Percentiles rank a stretch among this genome's conserved stretches.
phyloP scores from a whole-genome alignment of 2,329 filamentous ascomycete genomes.

The Monosporascus ibericus region DNA sequence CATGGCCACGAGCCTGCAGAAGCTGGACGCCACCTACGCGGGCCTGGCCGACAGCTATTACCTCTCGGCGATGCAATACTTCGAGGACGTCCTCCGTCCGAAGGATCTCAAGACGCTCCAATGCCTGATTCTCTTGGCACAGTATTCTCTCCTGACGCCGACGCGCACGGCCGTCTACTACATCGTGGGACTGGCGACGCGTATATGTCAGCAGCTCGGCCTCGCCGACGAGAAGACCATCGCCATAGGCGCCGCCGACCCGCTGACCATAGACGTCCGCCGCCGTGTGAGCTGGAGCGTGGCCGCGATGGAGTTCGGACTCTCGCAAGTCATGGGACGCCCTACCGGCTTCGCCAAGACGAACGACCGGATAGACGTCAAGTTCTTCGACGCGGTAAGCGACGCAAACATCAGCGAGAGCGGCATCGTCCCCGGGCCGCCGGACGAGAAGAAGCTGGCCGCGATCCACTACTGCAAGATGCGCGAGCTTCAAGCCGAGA shows the following conservation, averaged over 20 bases:
- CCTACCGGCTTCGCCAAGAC: conserved; percentile 79
- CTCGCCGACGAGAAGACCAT: conserved; percentile 88
- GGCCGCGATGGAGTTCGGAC: conserved; percentile 78
- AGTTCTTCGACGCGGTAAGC: conserved; percentile 75
- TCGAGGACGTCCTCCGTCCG: conserved; percentile 77
- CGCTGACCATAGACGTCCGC: conserved; percentile 81
- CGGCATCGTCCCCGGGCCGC: conserved; percentile 66
- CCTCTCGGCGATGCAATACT: conserved; percentile 75
- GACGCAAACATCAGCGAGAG: conserved; percentile 76
- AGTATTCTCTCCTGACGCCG: conserved; percentile 88
- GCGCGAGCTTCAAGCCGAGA: conserved; percentile 81
- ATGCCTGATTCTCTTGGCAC: conserved; percentile 78
- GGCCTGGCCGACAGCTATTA: conserved; percentile 94
- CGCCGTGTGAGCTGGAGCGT: conserved; percentile 84
- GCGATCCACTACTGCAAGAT: conserved; percentile 93
- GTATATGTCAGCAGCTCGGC: conserved; percentile 83
- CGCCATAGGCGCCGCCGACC: conserved; percentile 56
- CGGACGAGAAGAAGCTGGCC: conserved; percentile 77
- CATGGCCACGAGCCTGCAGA: conserved; percentile 90
- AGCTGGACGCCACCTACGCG: conserved; percentile 83
- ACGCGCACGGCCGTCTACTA: conserved; percentile 92
- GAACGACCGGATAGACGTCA: conserved; percentile 77
- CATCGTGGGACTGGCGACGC: conserved; percentile 79
- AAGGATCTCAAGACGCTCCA: conserved; percentile 89
- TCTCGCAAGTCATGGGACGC: conserved; percentile 82